A percentile compares a stretch with the other conserved stretches of the same genome.
Evolutionary conservation across 1,139 yeast genomes (phyloP).

Genomic region (Lodderomyces elongisporus): DNA sequence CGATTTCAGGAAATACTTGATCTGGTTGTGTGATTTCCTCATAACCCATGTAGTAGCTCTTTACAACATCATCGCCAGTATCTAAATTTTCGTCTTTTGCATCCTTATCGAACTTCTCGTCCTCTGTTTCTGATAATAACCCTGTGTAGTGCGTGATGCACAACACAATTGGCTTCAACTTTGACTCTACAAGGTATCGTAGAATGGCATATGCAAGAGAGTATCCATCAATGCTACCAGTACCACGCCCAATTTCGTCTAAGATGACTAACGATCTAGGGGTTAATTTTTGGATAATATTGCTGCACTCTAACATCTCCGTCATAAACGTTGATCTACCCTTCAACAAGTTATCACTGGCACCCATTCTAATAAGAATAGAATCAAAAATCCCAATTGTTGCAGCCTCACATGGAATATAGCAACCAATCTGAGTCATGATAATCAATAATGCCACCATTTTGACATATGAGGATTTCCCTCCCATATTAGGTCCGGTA

Average conservation of each 20-base stretch:
- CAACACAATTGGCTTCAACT: slow-evolving; percentile 51
- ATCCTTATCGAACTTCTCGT: too few relatives aligned
- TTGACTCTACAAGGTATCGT: slow-evolving; percentile 48
- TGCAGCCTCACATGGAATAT: slow-evolving; percentile 38
- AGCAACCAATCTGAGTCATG: slow-evolving; percentile 50
- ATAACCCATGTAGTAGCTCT: slow-evolving; percentile 79
- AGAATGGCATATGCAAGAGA: slow-evolving; percentile 79
- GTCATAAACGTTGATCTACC: slow-evolving; percentile 77
- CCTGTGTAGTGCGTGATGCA: slow-evolving; percentile 84
- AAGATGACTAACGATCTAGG: slow-evolving; percentile 56
- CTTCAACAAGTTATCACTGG: slow-evolving; percentile 60
- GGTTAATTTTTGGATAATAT: slow-evolving; percentile 45
- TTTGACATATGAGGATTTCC: slow-evolving; percentile 65
- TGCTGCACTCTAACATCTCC: slow-evolving; percentile 63
- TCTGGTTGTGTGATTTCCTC: slow-evolving; percentile 33
- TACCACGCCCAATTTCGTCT: slow-evolving; percentile 87
- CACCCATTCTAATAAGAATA: slow-evolving; percentile 62
- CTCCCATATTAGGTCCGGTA: slow-evolving; percentile 68
- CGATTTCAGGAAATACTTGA: slow-evolving; percentile 35
- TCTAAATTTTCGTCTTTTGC: too few relatives aligned
- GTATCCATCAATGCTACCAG: slow-evolving; percentile 87
- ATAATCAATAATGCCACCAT: slow-evolving; percentile 57
- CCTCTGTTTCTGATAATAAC: slow-evolving; percentile 44
- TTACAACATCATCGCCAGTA: slow-evolving; percentile 31
- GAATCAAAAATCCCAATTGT: slow-evolving; percentile 56